Evolutionary conservation across 2,329 filamentous ascomycete genomes (phyloP).

Genomic region (Knoxdaviesia proteae): DNA sequence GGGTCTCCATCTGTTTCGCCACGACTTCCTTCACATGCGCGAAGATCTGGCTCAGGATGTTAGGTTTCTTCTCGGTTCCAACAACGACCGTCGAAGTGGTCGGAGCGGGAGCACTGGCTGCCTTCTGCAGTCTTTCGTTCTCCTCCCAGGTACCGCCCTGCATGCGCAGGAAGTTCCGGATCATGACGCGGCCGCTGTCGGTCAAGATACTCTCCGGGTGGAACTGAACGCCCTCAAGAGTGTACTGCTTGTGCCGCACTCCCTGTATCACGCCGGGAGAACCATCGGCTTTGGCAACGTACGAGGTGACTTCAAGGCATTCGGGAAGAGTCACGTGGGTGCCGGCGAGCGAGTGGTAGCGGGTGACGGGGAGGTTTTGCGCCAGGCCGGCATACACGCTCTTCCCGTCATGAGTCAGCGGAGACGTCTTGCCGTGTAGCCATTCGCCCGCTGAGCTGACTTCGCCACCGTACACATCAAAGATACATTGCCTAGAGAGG

Average conservation of each 20-base stretch:
- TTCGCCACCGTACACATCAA: slow-evolving; percentile 76
- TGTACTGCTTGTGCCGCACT: slow-evolving; percentile 75
- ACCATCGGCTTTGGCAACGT: slow-evolving; percentile 58
- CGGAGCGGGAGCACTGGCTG: slow-evolving; percentile 9
- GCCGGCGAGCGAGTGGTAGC: slow-evolving; percentile 91
- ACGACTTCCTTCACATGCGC: slow-evolving; percentile 58
- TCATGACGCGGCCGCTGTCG: slow-evolving; percentile 69
- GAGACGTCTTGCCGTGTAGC: slow-evolving; percentile 89
- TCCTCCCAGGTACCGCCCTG: slow-evolving; percentile 83
- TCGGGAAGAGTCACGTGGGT: slow-evolving; percentile 72
- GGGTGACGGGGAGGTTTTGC: slow-evolving; percentile 68
- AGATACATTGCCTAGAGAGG: slow-evolving; percentile 63
- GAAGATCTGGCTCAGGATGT: slow-evolving; percentile 85
- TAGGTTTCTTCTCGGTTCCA: slow-evolving; percentile 35
- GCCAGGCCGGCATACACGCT: slow-evolving; percentile 75
- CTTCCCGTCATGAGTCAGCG: slow-evolving; percentile 69
- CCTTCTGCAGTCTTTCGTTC: slow-evolving; percentile 37
- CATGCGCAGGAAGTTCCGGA: slow-evolving; percentile 78
- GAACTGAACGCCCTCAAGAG: slow-evolving; percentile 93
- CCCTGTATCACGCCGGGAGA: slow-evolving; percentile 87
- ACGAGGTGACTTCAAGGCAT: slow-evolving; percentile 75
- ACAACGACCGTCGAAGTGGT: slow-evolving; percentile 1
- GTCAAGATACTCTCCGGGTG: slow-evolving; percentile 95
- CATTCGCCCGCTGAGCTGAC: slow-evolving; percentile 91
- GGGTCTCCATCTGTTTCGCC: slow-evolving; percentile 60